Evolutionary conservation across 2,329 filamentous ascomycete genomes (phyloP), one percentile per base, ranked within the genome.

Genomic region (Leptographium lundbergii): DNA sequence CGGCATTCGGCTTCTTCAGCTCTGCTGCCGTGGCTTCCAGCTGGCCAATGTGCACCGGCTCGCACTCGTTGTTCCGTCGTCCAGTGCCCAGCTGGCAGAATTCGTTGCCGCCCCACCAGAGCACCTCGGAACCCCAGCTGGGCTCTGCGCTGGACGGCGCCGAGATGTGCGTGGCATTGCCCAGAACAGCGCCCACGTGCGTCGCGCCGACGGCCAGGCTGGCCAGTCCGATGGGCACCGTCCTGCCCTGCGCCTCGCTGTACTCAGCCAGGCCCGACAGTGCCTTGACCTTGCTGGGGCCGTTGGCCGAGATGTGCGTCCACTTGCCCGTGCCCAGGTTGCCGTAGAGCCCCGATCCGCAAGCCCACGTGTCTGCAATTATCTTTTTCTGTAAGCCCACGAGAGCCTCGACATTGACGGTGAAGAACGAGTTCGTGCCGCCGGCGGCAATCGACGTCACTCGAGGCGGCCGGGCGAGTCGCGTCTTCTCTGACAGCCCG

Each of bases 71-170:
- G 67, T 83, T 94, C 62, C 92, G 77, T 76, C 88, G 95, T 32
- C 94, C 91, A 0, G 88, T 96, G 14, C 94, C 94, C 29, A 99
- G 81, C 73, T 99, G 94, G 71, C 88, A 96, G 69, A 86, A 82
- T 74, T 97, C 91, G 67, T 97, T 99, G 57, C 90, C 90, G 62
- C 94, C 94, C 89, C 91, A 99, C 77, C 89, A 95, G 1, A 97
- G 71, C 34, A 91, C 85, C 69, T 97, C 94, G 5, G 87, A 84
- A 55, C 94, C 94, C 82, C 86, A 96, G 69, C 94, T 91, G 1
- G 85, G 89, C 66, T 91, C 87, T 64, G 88, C 76, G 58, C 69
- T 72, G 61, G 66, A 69, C 2, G 78, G 74, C 1, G 85, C 79
- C 19, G 77, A 73, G 6, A 91, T 78, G 57, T 84, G 78, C 1